A percentile compares a stretch with the other conserved stretches of the same genome.
These are phyloP conservation scores for Mycena filopes DNA, from an alignment of 768 basidiomycete genomes.

Conservation along the genomic window DNA sequence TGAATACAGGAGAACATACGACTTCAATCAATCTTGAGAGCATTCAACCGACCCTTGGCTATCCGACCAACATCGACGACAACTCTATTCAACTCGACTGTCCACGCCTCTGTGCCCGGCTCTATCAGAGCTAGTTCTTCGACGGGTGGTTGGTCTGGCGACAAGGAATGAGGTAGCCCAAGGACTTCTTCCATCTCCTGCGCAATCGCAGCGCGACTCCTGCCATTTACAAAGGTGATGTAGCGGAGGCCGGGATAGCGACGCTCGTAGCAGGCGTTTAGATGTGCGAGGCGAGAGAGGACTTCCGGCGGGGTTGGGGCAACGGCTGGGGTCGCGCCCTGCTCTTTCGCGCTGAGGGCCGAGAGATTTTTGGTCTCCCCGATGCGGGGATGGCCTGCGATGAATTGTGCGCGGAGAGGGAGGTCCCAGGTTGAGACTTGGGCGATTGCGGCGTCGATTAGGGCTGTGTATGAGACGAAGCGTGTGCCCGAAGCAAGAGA, in stretches of 20 bases:
- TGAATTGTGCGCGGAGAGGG: conserved; percentile 66
- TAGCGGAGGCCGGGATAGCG: conserved; percentile 82
- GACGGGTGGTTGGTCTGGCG: conserved; percentile 52
- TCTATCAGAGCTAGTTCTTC: conserved; percentile 51
- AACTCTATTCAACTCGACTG: conserved; percentile 74
- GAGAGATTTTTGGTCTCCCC: conserved; percentile 85
- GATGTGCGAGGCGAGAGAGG: conserved; percentile 73
- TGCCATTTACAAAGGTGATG: conserved; percentile 93
- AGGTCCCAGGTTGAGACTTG: conserved; percentile 65
- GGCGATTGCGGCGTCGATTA: conserved; percentile 65
- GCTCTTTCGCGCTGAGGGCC: conserved; percentile 81
- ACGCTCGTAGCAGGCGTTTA: conserved; percentile 83
- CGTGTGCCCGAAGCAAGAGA: conserved; percentile 39
- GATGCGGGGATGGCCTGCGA: conserved; percentile 90
- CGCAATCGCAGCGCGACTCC: conserved; percentile 75
- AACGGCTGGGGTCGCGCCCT: conserved; percentile 58
- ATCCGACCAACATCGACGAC: conserved; percentile 79
- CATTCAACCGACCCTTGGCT: conserved; percentile 72
- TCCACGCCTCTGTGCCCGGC: conserved; percentile 63
- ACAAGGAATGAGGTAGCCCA: conserved; percentile 61
- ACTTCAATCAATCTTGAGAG: conserved; percentile 52
- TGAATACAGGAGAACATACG: conserved; percentile 29
- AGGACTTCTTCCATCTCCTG: conserved; percentile 83
- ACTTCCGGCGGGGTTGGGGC: conserved; percentile 78
- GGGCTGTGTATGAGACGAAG: conserved; percentile 56